Evolutionary conservation across 2,329 filamentous ascomycete genomes (phyloP).

Genomic region (Cladophialophora chaetospira): DNA sequence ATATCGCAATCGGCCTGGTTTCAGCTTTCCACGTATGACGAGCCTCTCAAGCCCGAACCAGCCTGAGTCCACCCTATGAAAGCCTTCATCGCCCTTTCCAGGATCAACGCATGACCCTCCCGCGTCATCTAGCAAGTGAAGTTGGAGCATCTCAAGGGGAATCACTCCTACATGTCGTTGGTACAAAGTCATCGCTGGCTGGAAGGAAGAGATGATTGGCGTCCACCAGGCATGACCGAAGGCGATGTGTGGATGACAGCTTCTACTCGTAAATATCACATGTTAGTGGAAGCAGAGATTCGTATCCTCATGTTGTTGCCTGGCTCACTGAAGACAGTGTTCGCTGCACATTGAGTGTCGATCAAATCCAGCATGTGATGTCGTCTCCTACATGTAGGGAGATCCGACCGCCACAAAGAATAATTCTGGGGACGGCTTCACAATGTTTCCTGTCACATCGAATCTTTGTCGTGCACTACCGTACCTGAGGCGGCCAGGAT

Average conservation of each 20-base stretch:
- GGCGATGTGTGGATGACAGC: background rate
- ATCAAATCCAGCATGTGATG: background rate
- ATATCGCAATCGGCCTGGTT: too few species aligned
- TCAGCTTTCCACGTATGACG: too few species aligned
- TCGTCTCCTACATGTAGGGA: background rate
- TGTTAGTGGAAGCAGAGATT: background rate
- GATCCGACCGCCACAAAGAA: background rate
- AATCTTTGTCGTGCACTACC: too few species aligned
- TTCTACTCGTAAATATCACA: background rate
- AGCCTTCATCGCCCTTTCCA: too few species aligned
- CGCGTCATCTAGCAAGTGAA: too few species aligned
- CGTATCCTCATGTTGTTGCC: background rate
- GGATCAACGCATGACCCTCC: too few species aligned
- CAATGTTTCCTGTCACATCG: background rate
- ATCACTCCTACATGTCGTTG: background rate
- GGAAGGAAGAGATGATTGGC: background rate
- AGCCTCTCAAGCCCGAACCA: too few species aligned
- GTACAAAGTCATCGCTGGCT: background rate
- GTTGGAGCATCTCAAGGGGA: background rate
- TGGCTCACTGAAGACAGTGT: background rate
- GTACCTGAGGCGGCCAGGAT: too few species aligned
- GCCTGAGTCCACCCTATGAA: too few species aligned
- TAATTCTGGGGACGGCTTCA: background rate
- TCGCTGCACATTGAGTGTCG: background rate
- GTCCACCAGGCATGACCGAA: background rate